phyloP scores from a whole-genome alignment of 228 moss, liverwort and hornwort genomes.

The Sphagnum fallax region DNA sequence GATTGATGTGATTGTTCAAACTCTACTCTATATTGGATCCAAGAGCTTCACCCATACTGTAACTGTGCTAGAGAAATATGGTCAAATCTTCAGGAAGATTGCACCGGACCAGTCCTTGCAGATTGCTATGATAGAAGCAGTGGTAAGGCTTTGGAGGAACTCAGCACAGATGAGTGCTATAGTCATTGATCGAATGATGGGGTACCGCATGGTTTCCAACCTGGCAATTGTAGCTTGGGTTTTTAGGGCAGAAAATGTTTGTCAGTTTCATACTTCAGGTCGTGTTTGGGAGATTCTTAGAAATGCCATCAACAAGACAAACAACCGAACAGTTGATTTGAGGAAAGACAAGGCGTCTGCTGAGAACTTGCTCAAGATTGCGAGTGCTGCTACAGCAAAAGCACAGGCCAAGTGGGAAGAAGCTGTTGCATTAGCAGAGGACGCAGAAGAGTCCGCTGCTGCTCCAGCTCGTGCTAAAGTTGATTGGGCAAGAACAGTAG shows the following conservation, averaged over 20 bases:
- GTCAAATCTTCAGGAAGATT: conserved; percentile 86
- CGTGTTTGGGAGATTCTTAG: conserved; percentile 89
- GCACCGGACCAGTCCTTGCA: conserved; percentile 68
- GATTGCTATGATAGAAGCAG: conserved; percentile 64
- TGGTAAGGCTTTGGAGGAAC: conserved; percentile 82
- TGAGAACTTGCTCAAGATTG: conserved; percentile 56
- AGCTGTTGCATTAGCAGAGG: conserved; percentile 39
- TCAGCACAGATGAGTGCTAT: conserved; percentile 94
- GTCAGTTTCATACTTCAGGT: conserved; percentile 75
- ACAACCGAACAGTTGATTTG: conserved; percentile 86
- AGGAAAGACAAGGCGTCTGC: conserved; percentile 51
- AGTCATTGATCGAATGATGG: conserved; percentile 99
- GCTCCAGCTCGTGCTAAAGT: conserved; percentile 63
- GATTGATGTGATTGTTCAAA: conserved; percentile 73
- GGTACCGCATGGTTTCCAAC: conserved; percentile 94
- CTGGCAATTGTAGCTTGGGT: conserved; percentile 95
- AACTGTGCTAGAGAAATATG: conserved; percentile 89
- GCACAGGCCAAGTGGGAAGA: conserved; percentile 72
- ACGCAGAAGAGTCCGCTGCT: conserved; percentile 39
- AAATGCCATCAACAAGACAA: conserved; percentile 94
- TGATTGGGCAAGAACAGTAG: conserved; percentile 83
- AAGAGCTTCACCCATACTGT: conserved; percentile 97
- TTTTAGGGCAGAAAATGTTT: conserved; percentile 62
- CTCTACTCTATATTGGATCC: conserved; percentile 82
- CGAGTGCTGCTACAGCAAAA: conserved; percentile 54